A percentile compares a stretch with the other conserved stretches of the same genome.
Conservation (phyloP, 768 basidiomycete species). For the Boletus pseudopeckii region DNA sequence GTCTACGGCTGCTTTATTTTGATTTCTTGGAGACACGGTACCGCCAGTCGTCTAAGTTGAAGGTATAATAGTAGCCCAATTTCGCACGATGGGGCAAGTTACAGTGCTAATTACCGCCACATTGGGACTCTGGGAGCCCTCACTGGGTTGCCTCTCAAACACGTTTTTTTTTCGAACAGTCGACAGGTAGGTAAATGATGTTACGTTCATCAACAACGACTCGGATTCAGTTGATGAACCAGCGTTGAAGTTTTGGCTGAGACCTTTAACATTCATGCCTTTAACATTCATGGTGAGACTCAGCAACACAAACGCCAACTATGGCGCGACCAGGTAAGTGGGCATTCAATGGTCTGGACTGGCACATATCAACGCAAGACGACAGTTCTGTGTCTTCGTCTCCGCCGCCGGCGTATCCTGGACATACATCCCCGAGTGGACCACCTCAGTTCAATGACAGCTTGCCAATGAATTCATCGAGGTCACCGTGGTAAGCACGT, state of each 20-base stretch:
- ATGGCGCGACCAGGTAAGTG: conserved; percentile 9
- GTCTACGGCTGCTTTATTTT: no score
- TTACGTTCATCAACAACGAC: neutral
- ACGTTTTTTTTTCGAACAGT: neutral
- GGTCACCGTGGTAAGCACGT: conserved; percentile 4
- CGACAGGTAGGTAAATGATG: neutral
- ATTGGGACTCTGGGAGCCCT: no score
- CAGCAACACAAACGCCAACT: neutral
- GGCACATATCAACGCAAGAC: neutral
- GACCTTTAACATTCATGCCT: neutral
- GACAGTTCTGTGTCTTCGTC: neutral
- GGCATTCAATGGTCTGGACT: no score
- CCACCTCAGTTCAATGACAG: neutral
- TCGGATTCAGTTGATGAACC: neutral
- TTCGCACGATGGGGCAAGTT: no score
- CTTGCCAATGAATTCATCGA: neutral
- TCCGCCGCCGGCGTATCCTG: conserved; percentile 12
- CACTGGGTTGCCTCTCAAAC: neutral
- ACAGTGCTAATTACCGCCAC: no score
- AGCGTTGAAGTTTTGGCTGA: neutral
- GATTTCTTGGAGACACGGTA: no score
- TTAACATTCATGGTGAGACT: neutral
- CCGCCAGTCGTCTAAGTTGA: no score
- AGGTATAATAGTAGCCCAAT: no score
- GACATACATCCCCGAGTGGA: neutral